Evolutionary conservation across 768 basidiomycete genomes (phyloP).

Genomic region (Ephemerocybe angulata): DNA sequence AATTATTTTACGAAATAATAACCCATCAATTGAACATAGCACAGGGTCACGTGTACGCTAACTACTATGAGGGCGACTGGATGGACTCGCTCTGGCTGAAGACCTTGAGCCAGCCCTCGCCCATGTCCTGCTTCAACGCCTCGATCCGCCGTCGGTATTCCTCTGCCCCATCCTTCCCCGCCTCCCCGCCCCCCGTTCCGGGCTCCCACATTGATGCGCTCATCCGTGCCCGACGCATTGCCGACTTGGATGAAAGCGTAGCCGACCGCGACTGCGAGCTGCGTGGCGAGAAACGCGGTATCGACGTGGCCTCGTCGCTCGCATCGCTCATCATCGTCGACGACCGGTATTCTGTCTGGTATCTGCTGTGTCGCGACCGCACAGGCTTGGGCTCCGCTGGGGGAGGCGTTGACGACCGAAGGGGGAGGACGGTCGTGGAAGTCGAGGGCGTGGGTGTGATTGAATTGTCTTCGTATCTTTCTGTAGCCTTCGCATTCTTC

Average conservation of each 20-base stretch:
- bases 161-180: constrained; percentile 53
- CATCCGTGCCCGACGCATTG: constrained; percentile 47
- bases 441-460: background rate
- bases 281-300: background rate
- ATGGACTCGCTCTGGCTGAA: constrained; percentile 47
- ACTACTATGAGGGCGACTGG: constrained; percentile 5
- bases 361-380: constrained; percentile 44
- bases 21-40: constrained; percentile 14
- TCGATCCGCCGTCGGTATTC: constrained; percentile 76
- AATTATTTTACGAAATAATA: constrained; percentile 8
- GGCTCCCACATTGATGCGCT: constrained; percentile 66
- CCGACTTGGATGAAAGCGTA: constrained; percentile 38
- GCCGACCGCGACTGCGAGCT: constrained; percentile 16
- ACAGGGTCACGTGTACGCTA: background rate
- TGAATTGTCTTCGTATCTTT: constrained; percentile 1
- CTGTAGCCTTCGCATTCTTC: constrained; percentile 17
- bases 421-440: background rate
- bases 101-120: constrained; percentile 85
- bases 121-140: constrained; percentile 81
- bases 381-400: constrained; percentile 5
- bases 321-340: constrained; percentile 4
- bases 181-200: constrained; percentile 24
- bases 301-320: background rate
- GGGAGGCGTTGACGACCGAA: background rate
- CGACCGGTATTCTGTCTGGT: constrained; percentile 45